A percentile compares a stretch with the other conserved stretches of the same genome.
Evolutionary conservation across 192 early-diverging fungal species (phyloP).

Genomic region (Diversispora eburnea): DNA sequence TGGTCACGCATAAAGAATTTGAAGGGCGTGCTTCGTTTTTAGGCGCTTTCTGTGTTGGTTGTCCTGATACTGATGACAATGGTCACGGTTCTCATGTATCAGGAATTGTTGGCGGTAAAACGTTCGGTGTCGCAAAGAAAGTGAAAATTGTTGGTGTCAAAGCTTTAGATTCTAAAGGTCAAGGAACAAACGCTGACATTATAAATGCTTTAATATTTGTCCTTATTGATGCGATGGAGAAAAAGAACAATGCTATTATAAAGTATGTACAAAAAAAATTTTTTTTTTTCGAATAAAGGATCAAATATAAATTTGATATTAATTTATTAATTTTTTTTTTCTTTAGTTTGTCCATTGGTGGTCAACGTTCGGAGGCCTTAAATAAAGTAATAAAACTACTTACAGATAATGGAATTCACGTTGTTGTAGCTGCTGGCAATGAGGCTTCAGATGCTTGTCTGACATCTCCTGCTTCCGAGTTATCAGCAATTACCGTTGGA

Average conservation of each 20-base stretch:
- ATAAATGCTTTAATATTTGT: constrained; percentile 66
- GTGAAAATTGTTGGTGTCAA: constrained; percentile 55
- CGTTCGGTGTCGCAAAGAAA: constrained; percentile 40
- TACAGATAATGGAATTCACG: constrained; percentile 41
- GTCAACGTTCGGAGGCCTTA: constrained; percentile 21
- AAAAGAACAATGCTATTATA: constrained; percentile 6
- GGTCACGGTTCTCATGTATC: constrained; percentile 83
- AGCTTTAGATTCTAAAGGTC: constrained; percentile 49
- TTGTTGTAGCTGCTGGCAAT: constrained; percentile 65
- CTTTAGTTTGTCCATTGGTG: constrained; percentile 41
- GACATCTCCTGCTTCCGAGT: constrained; percentile 40
- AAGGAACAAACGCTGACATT: constrained; percentile 43
- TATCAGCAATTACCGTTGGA: constrained; percentile 75
- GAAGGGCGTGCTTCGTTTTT: constrained; percentile 68
- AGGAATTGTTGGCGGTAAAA: constrained; percentile 51
- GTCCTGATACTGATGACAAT: constrained; percentile 39
- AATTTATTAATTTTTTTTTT: constrained; percentile 10
- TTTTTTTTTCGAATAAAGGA: constrained; percentile 26
- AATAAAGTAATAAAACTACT: constrained; percentile 35
- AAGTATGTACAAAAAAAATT: constrained; percentile 27
- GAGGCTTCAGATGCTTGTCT: constrained; percentile 47
- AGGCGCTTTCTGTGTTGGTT: constrained; percentile 46
- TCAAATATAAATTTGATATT: constrained; percentile 17
- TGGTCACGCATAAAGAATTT: constrained; percentile 65
- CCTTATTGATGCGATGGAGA: neutral